These are phyloP conservation scores for Neurospora discreta DNA, from an alignment of 495 filamentous ascomycete species.

Conservation along the genomic window DNA sequence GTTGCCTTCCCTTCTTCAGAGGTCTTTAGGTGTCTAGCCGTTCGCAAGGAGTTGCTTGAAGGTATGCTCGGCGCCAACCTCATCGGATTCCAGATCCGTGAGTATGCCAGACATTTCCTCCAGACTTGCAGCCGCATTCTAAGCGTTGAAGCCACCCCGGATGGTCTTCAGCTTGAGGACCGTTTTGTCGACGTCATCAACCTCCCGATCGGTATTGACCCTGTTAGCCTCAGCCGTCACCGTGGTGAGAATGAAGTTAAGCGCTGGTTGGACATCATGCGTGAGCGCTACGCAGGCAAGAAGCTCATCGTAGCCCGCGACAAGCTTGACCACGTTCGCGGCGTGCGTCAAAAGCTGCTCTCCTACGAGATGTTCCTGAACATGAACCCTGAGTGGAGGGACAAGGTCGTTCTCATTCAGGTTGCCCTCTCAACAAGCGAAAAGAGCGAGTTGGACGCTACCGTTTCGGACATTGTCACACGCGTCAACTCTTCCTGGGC, in stretches of 20 bases:
- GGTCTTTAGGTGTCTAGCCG: conserved; percentile 80
- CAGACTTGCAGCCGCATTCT: conserved; percentile 87
- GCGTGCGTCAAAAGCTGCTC: conserved; percentile 82
- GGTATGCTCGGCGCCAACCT: conserved; percentile 86
- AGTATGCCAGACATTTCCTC: conserved; percentile 87
- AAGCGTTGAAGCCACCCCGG: conserved; percentile 71
- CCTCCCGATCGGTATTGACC: conserved; percentile 74
- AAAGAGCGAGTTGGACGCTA: conserved; percentile 73
- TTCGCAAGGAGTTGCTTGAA: conserved; percentile 73
- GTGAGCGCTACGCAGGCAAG: conserved; percentile 71
- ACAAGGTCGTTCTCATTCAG: conserved; percentile 81
- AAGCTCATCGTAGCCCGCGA: conserved; percentile 83
- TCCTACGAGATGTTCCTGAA: conserved; percentile 91
- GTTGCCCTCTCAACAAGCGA: conserved; percentile 84
- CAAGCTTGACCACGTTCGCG: conserved; percentile 83
- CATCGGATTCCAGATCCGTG: conserved; percentile 82
- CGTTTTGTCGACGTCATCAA: conserved; percentile 79
- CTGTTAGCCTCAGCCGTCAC: conserved; percentile 56
- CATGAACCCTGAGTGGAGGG: conserved; percentile 78
- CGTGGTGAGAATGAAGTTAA: conserved; percentile 63
- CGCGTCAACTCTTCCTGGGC: conserved; percentile 83
- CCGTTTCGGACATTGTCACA: conserved; percentile 83
- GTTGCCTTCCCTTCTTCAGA: conserved; percentile 93
- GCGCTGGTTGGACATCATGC: conserved; percentile 67
- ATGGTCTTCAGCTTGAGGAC: conserved; percentile 83